Percentiles rank a stretch among this genome's conserved stretches.
These are phyloP conservation scores for Pisolithus tinctorius DNA, from an alignment of 768 basidiomycete genomes.

Conservation along the genomic window DNA sequence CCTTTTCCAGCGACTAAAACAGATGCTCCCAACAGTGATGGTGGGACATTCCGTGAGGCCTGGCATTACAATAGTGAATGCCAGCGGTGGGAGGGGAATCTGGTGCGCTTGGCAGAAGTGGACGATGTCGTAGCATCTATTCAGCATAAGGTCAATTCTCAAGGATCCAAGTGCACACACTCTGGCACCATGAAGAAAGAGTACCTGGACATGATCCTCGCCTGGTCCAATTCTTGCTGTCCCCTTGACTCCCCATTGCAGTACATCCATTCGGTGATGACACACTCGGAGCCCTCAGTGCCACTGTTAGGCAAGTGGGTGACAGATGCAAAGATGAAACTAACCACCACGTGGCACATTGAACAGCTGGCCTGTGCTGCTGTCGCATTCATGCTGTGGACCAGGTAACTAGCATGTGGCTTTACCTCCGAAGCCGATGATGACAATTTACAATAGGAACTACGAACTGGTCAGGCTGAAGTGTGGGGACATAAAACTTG, in stretches of 20 bases:
- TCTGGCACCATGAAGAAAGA: too few species aligned
- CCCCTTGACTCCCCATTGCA: background rate
- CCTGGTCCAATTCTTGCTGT: too few species aligned
- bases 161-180: too few species aligned
- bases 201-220: too few species aligned
- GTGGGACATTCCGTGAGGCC: slow-evolving; percentile 19
- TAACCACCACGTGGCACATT: background rate
- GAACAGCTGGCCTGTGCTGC: background rate
- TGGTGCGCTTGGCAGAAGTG: slow-evolving; percentile 13
- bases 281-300: background rate
- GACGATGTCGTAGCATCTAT: too few species aligned
- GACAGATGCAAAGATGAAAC: background rate
- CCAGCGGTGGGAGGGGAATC: slow-evolving; percentile 22
- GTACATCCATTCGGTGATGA: background rate
- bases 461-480: slow-evolving; percentile 25
- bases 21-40: slow-evolving; percentile 5
- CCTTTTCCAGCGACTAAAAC: background rate
- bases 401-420: background rate
- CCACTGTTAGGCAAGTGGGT: background rate
- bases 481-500: slow-evolving; percentile 11
- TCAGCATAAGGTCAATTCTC: too few species aligned
- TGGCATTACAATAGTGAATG: slow-evolving; percentile 21
- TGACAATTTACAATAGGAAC: slow-evolving; percentile 13
- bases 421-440: background rate
- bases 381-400: background rate